Evolutionary conservation across 192 early-diverging fungal genomes (phyloP).

Genomic region (Haplosporangium gracile): DNA sequence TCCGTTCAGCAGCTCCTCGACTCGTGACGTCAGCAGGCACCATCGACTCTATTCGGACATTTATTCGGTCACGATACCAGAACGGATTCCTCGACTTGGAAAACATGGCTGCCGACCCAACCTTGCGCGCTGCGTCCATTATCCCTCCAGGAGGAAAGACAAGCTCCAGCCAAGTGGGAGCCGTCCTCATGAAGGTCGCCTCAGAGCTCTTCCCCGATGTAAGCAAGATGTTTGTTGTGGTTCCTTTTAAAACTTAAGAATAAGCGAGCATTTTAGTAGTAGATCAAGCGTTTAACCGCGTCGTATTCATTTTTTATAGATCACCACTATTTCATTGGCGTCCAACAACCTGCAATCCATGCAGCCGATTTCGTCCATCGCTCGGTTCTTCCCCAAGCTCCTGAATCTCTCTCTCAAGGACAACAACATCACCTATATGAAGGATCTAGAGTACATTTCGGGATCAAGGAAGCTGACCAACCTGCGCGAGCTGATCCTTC

Average conservation of each 20-base stretch:
- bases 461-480: constrained; percentile 42
- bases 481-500: constrained; percentile 55
- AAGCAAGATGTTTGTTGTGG: not conserved
- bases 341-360: constrained; percentile 35
- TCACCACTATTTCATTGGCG: constrained; percentile 53
- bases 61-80: constrained; percentile 12
- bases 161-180: constrained; percentile 1
- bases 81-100: constrained; percentile 29
- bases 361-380: constrained; percentile 26
- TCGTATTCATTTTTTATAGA: constrained; percentile 17
- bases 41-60: constrained; percentile 4
- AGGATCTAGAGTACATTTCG: constrained; percentile 47
- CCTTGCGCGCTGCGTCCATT: constrained; percentile 11
- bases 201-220: constrained; percentile 25
- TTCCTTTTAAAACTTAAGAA: not conserved
- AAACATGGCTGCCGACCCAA: constrained; percentile 22
- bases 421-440: constrained; percentile 51
- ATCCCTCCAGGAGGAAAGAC: constrained; percentile 12
- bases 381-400: constrained; percentile 53
- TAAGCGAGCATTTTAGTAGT: not conserved
- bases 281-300: not conserved
- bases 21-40: not conserved
- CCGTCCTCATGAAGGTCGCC: constrained; percentile 22
- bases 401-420: constrained; percentile 54
- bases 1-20: not conserved